phyloP scores from a whole-genome alignment of 805 yeast species.

The Hanseniaspora pseudoguilliermondii region DNA sequence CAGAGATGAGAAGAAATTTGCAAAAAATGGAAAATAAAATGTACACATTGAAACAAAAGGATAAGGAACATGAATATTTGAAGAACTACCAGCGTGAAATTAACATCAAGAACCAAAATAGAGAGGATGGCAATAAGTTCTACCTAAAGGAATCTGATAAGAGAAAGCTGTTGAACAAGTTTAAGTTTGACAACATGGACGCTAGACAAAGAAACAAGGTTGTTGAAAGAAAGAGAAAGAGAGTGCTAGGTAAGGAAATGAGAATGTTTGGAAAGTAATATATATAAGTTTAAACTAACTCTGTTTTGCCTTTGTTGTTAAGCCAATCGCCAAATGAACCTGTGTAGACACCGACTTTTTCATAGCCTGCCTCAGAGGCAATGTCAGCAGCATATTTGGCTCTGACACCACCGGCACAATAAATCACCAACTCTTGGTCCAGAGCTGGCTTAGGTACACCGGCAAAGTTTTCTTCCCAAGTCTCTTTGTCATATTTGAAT shows the following conservation, averaged over 20 bases:
- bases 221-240: conserved; percentile 78
- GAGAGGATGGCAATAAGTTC: conserved; percentile 39
- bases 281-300: not conserved
- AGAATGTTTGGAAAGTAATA: conserved; percentile 31
- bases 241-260: conserved; percentile 71
- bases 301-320: conserved; percentile 16
- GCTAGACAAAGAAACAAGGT: conserved; percentile 62
- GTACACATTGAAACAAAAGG: conserved; percentile 59
- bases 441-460: conserved; percentile 58
- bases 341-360: conserved; percentile 66
- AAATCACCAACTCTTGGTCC: conserved; percentile 67
- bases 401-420: conserved; percentile 88
- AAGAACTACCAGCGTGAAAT: conserved; percentile 44
- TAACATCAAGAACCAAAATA: conserved; percentile 27
- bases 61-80: conserved; percentile 56
- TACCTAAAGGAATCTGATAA: conserved; percentile 59
- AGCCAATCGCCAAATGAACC: conserved; percentile 88
- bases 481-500: conserved; percentile 61
- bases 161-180: conserved; percentile 61
- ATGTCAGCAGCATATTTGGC: conserved; percentile 82
- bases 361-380: conserved; percentile 81
- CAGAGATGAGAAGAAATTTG: conserved; percentile 41
- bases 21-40: conserved; percentile 56
- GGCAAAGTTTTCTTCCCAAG: conserved; percentile 69
- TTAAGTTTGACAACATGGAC: conserved; percentile 65